Base-by-base conservation (phyloP, 192 early-diverging fungal genomes). In the Entomortierella lignicola region DNA sequence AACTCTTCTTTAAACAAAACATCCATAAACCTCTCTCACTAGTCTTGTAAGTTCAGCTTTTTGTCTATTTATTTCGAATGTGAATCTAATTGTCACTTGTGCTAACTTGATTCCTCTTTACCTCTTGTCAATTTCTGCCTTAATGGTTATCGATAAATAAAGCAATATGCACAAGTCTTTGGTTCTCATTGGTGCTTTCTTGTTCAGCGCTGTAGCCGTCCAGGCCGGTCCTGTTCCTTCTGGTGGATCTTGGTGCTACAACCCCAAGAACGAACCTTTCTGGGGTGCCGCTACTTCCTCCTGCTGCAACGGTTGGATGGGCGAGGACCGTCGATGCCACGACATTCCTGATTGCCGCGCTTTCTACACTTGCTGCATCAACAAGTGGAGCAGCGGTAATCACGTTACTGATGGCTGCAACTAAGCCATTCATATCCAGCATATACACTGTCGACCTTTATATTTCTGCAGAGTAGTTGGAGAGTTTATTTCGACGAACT, bases 311-410 rank as follows among this genome's bases (percentile, higher is more conserved):
- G 72, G 72, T 26, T 51, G 53, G 6, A 67, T 75, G 57, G 65
- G 65, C 8, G 27, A 27, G 8, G 65, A 75, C 44, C 72, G 65
- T 26, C 58, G 59, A 52, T 75, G 72, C 65, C 66, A 68, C 34
- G 65, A 66, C n/a, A 59, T 75, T 43, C 32, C 21, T 31, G 60
- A 66, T 32, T 75, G 72, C 59, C n/a, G 34, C 18, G 52, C 58
- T 25, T 75, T 75, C 60, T 75, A 75, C 26, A 17, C 41, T 37
- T 75, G 72, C 54, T 75, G 72, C 60, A 75, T 75, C 21, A 42
- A 15, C 60, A 67, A 43, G 41, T 75, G 65, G 60, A 21, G 42
- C 31, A 68, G 65, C 43, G 60, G 32, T 34, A 75, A 75, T 65
- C 64, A 75, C 15, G 5, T 63, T 11, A 37, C 39, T 31, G 65